Percentiles rank a stretch among this genome's conserved stretches.
These are phyloP conservation scores for Litchi chinensis DNA, from an alignment of 345 rosid genomes.

Conservation along the genomic window DNA sequence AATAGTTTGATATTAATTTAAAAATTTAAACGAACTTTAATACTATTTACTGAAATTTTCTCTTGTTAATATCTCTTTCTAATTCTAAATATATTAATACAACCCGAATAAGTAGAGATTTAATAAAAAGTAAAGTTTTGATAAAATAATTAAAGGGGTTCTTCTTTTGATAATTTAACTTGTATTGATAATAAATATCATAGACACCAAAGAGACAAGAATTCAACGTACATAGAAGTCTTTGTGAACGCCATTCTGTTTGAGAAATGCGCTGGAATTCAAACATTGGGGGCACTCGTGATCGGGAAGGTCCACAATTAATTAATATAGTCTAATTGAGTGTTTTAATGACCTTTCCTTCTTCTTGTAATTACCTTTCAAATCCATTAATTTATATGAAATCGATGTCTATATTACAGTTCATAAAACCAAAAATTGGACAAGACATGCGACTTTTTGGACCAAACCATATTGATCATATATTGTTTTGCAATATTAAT, in stretches of 20 bases:
- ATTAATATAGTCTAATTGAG: constrained; percentile 15
- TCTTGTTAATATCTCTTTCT: too few relatives aligned
- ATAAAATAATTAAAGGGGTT: not conserved
- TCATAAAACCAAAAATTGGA: not conserved
- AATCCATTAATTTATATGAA: not conserved
- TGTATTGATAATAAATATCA: not conserved
- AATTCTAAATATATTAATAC: too few relatives aligned
- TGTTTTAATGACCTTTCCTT: constrained; percentile 4
- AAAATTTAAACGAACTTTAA: too few relatives aligned
- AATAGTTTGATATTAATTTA: too few relatives aligned
- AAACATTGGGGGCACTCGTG: constrained; percentile 40
- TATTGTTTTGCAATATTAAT: too few relatives aligned
- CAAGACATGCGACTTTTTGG: constrained; percentile 1
- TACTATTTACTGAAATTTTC: too few relatives aligned
- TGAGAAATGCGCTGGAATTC: constrained; percentile 38
- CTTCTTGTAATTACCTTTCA: not conserved
- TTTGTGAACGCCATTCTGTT: constrained; percentile 6
- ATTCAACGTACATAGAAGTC: not conserved
- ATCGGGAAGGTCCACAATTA: constrained; percentile 16
- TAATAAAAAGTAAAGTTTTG: not conserved
- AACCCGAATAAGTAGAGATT: not conserved
- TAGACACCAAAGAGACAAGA: not conserved
- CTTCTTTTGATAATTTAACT: constrained; percentile 3
- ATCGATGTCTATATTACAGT: not conserved
- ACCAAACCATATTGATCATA: too few relatives aligned